Evolutionary conservation across 2,329 filamentous ascomycete genomes (phyloP).

Genomic region (Ophiostoma tasmaniense): DNA sequence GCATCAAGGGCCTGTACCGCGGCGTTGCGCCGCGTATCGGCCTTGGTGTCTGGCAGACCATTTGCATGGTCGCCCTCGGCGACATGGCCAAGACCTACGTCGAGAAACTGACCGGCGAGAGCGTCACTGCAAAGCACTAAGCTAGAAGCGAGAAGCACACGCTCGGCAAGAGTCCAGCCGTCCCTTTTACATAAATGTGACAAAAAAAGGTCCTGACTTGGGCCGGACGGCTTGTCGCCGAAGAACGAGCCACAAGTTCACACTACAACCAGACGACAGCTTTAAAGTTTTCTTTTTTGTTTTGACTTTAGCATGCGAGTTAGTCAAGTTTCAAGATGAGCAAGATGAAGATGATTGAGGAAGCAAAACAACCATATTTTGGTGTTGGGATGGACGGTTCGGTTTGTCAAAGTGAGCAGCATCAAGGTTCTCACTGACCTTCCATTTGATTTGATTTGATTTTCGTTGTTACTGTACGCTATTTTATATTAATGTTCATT

Average conservation of each 20-base stretch:
- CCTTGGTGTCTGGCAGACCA: conserved; percentile 95
- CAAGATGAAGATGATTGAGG: background rate
- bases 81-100: conserved; percentile 72
- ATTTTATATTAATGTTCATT: background rate
- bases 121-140: conserved; percentile 60
- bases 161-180: background rate
- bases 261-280: background rate
- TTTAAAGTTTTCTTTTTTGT: background rate
- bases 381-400: background rate
- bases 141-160: background rate
- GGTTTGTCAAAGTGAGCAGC: background rate
- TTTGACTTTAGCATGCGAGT: background rate
- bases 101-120: conserved; percentile 56
- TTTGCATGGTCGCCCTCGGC: conserved; percentile 98
- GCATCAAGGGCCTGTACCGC: conserved; percentile 86
- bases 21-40: conserved; percentile 91
- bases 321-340: background rate
- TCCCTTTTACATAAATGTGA: background rate
- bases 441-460: background rate
- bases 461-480: background rate
- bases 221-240: background rate
- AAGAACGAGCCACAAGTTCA: background rate
- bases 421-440: background rate
- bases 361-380: background rate
- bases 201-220: background rate